Conservation (phyloP, 106 monocot species). For the Apostasia ramifera region DNA sequence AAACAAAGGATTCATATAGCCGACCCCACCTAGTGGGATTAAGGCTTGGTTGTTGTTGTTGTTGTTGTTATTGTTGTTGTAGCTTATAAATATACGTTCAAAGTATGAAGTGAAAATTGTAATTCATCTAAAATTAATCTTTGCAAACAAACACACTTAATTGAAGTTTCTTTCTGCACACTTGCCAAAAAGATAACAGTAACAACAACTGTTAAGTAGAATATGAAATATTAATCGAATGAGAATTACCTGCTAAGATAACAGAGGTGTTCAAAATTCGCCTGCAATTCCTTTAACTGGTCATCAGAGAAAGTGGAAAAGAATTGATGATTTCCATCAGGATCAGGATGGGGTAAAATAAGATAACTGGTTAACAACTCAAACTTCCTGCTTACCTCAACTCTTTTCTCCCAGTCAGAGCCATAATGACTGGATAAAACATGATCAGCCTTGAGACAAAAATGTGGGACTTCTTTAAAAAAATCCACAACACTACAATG, state of each 20-base stretch:
- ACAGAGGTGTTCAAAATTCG: slow-evolving; percentile 52
- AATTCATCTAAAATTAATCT: too few relatives aligned
- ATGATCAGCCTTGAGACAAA: slow-evolving; percentile 50
- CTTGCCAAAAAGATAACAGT: too few relatives aligned
- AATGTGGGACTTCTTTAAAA: slow-evolving; percentile 73
- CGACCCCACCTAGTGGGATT: too few relatives aligned
- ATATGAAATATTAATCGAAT: neutral
- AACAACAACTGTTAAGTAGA: too few relatives aligned
- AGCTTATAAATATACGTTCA: too few relatives aligned
- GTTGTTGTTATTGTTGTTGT: too few relatives aligned
- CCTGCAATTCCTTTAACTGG: slow-evolving; percentile 66
- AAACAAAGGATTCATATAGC: too few relatives aligned
- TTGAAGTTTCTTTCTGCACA: too few relatives aligned
- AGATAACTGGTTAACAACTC: neutral
- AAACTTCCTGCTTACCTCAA: slow-evolving; percentile 42
- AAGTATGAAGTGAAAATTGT: too few relatives aligned
- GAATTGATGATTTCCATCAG: neutral
- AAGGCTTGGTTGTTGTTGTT: too few relatives aligned
- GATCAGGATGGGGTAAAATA: neutral
- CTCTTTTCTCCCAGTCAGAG: slow-evolving; percentile 70
- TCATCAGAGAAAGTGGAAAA: slow-evolving; percentile 5
- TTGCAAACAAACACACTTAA: too few relatives aligned
- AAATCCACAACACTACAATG: slow-evolving; percentile 47
- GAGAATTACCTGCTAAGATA: slow-evolving; percentile 57
- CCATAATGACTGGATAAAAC: slow-evolving; percentile 42